A percentile compares a stretch with the other conserved stretches of the same genome.
Evolutionary conservation across 2,329 filamentous ascomycete species (phyloP).

Genomic region (Zasmidium angulare): DNA sequence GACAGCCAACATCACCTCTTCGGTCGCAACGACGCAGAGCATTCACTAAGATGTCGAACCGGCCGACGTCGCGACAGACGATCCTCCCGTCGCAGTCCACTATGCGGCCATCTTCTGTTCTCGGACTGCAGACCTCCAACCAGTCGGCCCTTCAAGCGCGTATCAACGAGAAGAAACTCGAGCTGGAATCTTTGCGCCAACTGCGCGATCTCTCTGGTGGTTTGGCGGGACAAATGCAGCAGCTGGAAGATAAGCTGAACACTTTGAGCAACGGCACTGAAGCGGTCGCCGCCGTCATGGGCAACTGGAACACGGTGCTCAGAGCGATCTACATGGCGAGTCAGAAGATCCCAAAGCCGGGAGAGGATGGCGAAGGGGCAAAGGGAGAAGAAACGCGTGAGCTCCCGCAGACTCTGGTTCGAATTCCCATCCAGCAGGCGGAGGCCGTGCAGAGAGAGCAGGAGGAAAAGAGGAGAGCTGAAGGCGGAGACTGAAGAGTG

Average conservation of each 20-base stretch:
- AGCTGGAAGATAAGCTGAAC: conserved; percentile 71
- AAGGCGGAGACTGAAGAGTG: conserved; percentile 16
- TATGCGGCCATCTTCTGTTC: conserved; percentile 52
- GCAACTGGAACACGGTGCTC: conserved; percentile 86
- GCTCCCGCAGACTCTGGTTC: conserved; percentile 79
- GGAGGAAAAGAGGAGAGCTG: conserved; percentile 19
- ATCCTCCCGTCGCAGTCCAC: conserved; percentile 53
- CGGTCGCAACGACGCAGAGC: too few relatives aligned
- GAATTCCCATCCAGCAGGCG: conserved; percentile 75
- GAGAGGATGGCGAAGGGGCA: conserved; percentile 32
- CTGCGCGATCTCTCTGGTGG: conserved; percentile 76
- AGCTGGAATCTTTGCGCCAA: conserved; percentile 76
- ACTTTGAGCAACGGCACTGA: conserved; percentile 81
- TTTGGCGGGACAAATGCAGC: conserved; percentile 78
- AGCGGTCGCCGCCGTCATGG: conserved; percentile 79
- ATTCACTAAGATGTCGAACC: conserved; percentile 38
- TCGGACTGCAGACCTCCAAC: conserved; percentile 26
- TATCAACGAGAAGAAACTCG: conserved; percentile 82
- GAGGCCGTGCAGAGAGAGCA: conserved; percentile 31
- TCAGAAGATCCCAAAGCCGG: conserved; percentile 65
- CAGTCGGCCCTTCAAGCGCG: conserved; percentile 71
- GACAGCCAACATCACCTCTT: too few relatives aligned
- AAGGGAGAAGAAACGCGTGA: conserved; percentile 44
- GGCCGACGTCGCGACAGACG: conserved; percentile 30
- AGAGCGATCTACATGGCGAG: conserved; percentile 85